These are phyloP conservation scores for Capsicum baccatum DNA, from an alignment of 257 asterid genomes.

Conservation along the genomic window DNA sequence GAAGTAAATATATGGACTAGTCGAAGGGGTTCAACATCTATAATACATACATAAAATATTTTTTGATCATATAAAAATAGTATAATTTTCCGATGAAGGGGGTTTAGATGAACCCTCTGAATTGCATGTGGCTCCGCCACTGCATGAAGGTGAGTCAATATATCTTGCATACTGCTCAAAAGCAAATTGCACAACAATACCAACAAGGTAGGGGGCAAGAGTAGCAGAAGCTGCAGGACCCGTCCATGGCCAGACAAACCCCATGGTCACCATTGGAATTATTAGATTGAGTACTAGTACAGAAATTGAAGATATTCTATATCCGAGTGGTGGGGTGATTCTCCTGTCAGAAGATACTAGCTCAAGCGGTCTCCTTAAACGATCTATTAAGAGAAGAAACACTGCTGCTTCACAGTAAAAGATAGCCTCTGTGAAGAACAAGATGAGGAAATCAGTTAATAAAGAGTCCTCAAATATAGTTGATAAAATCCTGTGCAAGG, in stretches of 20 bases:
- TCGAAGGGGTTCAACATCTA: no score
- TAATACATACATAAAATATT: no score
- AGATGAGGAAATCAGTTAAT: constrained; percentile 86
- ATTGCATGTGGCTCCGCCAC: no score
- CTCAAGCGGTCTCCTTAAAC: constrained; percentile 57
- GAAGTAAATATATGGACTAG: no score
- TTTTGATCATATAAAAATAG: no score
- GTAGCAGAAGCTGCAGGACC: constrained; percentile 99
- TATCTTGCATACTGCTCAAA: constrained; percentile 86
- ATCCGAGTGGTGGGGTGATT: constrained; percentile 55
- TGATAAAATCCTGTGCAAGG: constrained; percentile 84
- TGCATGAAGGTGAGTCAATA: constrained; percentile 63
- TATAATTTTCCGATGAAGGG: no score
- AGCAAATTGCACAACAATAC: constrained; percentile 83
- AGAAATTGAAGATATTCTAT: constrained; percentile 75
- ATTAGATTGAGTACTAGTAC: constrained; percentile 76
- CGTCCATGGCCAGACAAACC: constrained; percentile 99
- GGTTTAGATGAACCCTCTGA: no score
- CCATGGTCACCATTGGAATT: constrained; percentile 94
- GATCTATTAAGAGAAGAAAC: constrained; percentile 75
- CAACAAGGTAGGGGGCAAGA: constrained; percentile 94
- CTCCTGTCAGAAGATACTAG: constrained; percentile 45
- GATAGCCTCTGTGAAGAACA: constrained; percentile 96
- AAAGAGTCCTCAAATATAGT: constrained; percentile 91
- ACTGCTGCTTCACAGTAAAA: constrained; percentile 89